Evolutionary conservation across 2,329 filamentous ascomycete species (phyloP), one percentile per base, ranked within the genome.

Genomic region (Pezicula carpinea): DNA sequence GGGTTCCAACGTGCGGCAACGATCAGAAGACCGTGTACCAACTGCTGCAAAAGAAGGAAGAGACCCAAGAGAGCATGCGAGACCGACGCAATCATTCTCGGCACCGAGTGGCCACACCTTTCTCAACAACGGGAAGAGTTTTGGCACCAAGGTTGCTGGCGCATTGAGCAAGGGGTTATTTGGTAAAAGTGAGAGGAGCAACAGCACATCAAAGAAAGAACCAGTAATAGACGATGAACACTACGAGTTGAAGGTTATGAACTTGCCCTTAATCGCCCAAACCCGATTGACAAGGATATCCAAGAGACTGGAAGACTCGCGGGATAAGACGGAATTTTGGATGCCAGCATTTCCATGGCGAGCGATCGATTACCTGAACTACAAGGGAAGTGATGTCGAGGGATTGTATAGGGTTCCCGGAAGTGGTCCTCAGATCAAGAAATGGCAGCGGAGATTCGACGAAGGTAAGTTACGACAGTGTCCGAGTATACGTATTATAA

Each of bases 311-410:
- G 89, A 95, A 61, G 82, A 87, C 51, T 96, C 91, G 8, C 81
- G 85, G 52, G 92, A 97, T 63, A 96, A 96, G 74, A 97, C 92
- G 0, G 92, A 96, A 62, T 97, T 95, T 63, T 97, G 92, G 92
- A 96, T 97, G 91, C 92, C 92, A 11, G 88, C 90, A 6, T 84
- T 97, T 49, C 91, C 92, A 0, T 96, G 92, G 87, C 79, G 92
- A 53, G 95, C 90, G 49, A 96, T 97, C 55, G 92, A 97, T 69
- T 96, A 95, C 64, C 74, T 97, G 44, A 96, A 96, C 66, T 93
- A 91, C 68, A 95, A 93, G 63, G 89, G 89, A 33, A 93, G 87
- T 58, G 91, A 96, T 61, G 89, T 95, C 33, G 92, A 96, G 67
- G 92, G 92, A 3, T 74, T 97, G 3, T 97, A 97, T 64, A 83